Evolutionary conservation across 2,329 filamentous ascomycete species (phyloP).

Genomic region (Diaporthe sp.): DNA sequence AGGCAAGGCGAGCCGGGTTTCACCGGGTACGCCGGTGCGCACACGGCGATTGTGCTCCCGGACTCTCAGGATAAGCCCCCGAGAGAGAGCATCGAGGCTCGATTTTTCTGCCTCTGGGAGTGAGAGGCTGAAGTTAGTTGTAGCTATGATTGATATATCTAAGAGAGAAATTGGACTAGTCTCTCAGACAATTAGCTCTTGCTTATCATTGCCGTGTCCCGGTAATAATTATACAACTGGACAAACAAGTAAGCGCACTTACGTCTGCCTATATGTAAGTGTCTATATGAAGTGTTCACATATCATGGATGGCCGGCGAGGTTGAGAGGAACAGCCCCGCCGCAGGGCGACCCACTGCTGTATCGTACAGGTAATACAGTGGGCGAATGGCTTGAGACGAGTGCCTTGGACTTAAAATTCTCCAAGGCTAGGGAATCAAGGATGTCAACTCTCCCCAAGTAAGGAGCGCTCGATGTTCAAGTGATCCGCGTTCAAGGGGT

Average conservation of each 20-base stretch:
- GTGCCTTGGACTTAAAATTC: neutral
- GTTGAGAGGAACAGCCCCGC: neutral
- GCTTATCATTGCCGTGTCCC: too few relatives aligned
- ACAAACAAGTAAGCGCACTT: neutral
- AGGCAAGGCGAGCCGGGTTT: slow-evolving; percentile 45
- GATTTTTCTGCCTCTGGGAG: slow-evolving; percentile 29
- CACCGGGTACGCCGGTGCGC: slow-evolving; percentile 25
- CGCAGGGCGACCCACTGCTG: neutral
- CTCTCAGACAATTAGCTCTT: too few relatives aligned
- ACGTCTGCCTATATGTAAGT: neutral
- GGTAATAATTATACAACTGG: too few relatives aligned
- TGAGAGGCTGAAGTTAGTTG: neutral
- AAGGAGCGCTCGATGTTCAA: neutral
- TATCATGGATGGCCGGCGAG: neutral
- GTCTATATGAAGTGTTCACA: neutral
- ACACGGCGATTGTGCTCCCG: slow-evolving; percentile 47
- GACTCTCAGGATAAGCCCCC: slow-evolving; percentile 17
- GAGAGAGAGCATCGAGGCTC: slow-evolving; percentile 36
- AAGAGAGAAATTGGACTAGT: neutral
- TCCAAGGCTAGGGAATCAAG: neutral
- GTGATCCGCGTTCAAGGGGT: neutral
- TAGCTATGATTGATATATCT: neutral
- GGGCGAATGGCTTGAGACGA: neutral
- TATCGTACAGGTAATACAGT: neutral
- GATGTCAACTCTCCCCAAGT: neutral